Evolutionary conservation across 805 yeast genomes (phyloP).

Genomic region (Yarrowia bubula): DNA sequence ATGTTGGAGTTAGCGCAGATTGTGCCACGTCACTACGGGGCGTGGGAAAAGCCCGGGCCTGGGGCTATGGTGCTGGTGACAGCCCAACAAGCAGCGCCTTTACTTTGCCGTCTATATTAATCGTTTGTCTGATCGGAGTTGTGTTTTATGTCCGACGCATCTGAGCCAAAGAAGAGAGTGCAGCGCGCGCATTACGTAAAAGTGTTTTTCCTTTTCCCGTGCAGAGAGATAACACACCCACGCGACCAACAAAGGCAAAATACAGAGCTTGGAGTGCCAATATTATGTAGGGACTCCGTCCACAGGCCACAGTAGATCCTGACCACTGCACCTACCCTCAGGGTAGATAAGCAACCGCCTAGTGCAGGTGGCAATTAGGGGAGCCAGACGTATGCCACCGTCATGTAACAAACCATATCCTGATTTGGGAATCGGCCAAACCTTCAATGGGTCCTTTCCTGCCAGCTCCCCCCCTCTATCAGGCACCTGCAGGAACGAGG

Average conservation of each 20-base stretch:
- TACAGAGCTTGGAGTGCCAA: not conserved
- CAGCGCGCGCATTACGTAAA: not conserved
- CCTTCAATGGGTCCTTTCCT: not conserved
- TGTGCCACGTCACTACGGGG: slow-evolving; percentile 4
- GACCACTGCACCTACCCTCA: no score
- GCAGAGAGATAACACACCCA: not conserved
- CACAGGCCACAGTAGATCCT: no score
- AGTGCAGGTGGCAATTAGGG: not conserved
- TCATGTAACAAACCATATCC: slow-evolving; percentile 4
- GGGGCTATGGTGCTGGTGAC: not conserved
- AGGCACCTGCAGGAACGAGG: slow-evolving; percentile 21
- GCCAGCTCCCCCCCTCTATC: slow-evolving; percentile 2
- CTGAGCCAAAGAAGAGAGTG: slow-evolving; percentile 10
- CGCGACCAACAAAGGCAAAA: not conserved
- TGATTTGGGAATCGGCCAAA: not conserved
- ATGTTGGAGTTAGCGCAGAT: not conserved
- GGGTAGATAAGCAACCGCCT: not conserved
- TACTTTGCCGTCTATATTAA: not conserved
- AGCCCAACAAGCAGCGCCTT: not conserved
- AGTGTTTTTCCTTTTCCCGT: not conserved
- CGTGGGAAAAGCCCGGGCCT: not conserved
- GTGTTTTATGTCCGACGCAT: slow-evolving; percentile 7
- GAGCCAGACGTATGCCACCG: not conserved
- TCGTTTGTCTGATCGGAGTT: not conserved
- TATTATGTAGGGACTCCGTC: not conserved